A percentile compares a stretch with the other conserved stretches of the same genome.
Evolutionary conservation across 1,139 yeast species (phyloP).

Genomic region (Candida glucosophila): DNA sequence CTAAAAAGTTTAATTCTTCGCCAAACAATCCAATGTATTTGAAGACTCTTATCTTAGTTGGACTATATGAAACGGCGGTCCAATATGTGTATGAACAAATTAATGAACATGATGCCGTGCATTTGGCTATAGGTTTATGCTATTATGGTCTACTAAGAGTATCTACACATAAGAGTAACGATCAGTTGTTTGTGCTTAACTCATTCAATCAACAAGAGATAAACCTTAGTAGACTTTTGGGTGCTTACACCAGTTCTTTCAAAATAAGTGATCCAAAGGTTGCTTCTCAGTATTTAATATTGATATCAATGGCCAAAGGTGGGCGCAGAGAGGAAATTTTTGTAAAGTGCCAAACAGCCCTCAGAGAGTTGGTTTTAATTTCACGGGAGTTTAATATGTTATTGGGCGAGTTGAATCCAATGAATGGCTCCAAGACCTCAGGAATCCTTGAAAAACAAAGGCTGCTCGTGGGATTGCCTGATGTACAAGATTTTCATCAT

Average conservation of each 20-base stretch:
- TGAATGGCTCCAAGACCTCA: constrained; percentile 68
- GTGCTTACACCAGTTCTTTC: constrained; percentile 72
- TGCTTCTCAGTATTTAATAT: constrained; percentile 79
- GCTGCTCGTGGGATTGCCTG: constrained; percentile 51
- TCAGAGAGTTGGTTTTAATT: constrained; percentile 76
- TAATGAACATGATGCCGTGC: constrained; percentile 83
- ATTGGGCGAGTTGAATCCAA: constrained; percentile 63
- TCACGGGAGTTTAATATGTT: constrained; percentile 78
- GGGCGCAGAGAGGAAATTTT: constrained; percentile 35
- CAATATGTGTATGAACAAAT: constrained; percentile 53
- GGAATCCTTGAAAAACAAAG: constrained; percentile 82
- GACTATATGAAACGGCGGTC: constrained; percentile 77
- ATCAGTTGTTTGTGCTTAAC: constrained; percentile 25
- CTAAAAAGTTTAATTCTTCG: constrained; percentile 57
- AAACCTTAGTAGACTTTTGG: constrained; percentile 52
- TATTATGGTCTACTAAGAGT: constrained; percentile 67
- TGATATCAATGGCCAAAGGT: constrained; percentile 51
- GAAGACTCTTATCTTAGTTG: constrained; percentile 66
- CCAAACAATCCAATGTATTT: constrained; percentile 68
- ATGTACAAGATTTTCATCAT: constrained; percentile 37
- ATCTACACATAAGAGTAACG: constrained; percentile 19
- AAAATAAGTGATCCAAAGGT: constrained; percentile 81
- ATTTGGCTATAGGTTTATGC: constrained; percentile 74
- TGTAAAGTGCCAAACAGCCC: constrained; percentile 64
- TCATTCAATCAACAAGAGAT: constrained; percentile 34